A percentile compares a stretch with the other conserved stretches of the same genome.
Conservation (phyloP, 2,329 filamentous ascomycete species). For the Pezicula rhizophila region DNA sequence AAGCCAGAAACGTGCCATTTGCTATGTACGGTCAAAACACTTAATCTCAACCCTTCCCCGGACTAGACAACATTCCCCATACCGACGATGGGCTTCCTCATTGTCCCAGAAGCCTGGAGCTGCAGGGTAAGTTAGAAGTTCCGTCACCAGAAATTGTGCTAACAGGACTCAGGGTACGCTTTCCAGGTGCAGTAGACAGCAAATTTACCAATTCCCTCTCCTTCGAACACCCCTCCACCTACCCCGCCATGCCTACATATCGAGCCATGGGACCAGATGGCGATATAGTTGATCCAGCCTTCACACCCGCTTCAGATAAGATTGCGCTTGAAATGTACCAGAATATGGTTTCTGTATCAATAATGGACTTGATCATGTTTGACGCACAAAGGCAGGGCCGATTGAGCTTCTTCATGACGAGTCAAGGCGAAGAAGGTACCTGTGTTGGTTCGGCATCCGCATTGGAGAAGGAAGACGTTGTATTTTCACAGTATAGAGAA, state of each 20-base stretch:
- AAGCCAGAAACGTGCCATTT: too few species aligned
- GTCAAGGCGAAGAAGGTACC: conserved; percentile 62
- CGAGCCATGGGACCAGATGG: conserved; percentile 88
- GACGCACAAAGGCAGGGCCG: conserved; percentile 79
- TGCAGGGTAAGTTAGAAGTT: conserved; percentile 20
- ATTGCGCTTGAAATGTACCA: conserved; percentile 31
- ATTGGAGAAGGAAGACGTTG: conserved; percentile 74
- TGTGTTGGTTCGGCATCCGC: conserved; percentile 84
- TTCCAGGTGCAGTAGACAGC: conserved; percentile 92
- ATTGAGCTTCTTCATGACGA: conserved; percentile 79
- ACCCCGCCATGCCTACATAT: conserved; percentile 80
- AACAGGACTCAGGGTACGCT: conserved; percentile 47
- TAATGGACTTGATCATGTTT: conserved; percentile 98
- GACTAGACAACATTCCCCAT: not conserved
- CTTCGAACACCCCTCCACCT: conserved; percentile 69
- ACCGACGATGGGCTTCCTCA: conserved; percentile 21
- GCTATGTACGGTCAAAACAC: too few species aligned
- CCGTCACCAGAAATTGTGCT: conserved; percentile 4
- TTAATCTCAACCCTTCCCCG: too few species aligned
- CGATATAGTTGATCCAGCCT: conserved; percentile 67
- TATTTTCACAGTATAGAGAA: conserved; percentile 94
- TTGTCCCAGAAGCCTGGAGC: conserved; percentile 22
- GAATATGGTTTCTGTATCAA: conserved; percentile 62
- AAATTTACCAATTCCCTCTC: conserved; percentile 77
- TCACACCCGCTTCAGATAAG: conserved; percentile 42